These are phyloP conservation scores for Debaryomyces nepalensis DNA, from an alignment of 1,139 yeast species.

Conservation along the genomic window DNA sequence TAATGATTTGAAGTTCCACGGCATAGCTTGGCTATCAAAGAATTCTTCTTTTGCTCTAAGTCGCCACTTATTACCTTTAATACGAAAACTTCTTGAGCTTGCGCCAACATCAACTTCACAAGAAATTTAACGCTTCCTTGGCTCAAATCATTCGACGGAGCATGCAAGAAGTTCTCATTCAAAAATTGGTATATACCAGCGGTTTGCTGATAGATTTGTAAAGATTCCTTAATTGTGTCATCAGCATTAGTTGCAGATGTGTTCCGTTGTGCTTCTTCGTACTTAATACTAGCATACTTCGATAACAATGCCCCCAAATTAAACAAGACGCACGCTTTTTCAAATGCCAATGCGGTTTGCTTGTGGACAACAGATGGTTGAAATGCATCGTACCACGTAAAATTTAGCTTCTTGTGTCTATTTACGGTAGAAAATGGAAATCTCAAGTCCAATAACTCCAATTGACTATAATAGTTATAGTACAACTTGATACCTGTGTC, in stretches of 20 bases:
- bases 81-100: constrained; percentile 85
- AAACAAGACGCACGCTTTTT: constrained; percentile 83
- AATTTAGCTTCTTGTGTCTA: constrained; percentile 56
- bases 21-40: constrained; percentile 75
- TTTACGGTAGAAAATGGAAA: constrained; percentile 66
- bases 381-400: constrained; percentile 84
- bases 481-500: constrained; percentile 54
- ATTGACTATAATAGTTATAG: constrained; percentile 76
- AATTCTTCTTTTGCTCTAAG: constrained; percentile 55
- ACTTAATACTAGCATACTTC: constrained; percentile 56
- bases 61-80: constrained; percentile 61
- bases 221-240: constrained; percentile 57
- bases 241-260: constrained; percentile 43
- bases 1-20: constrained; percentile 62
- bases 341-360: constrained; percentile 73
- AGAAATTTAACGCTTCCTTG: constrained; percentile 73
- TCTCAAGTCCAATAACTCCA: constrained; percentile 79
- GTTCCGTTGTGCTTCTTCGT: constrained; percentile 46
- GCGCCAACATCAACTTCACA: constrained; percentile 72
- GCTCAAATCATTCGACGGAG: constrained; percentile 80
- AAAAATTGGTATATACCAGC: constrained; percentile 78
- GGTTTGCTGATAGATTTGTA: constrained; percentile 70
- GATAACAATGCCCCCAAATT: constrained; percentile 53
- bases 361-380: constrained; percentile 42
- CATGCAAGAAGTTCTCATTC: constrained; percentile 83